A percentile compares a stretch with the other conserved stretches of the same genome.
These are phyloP conservation scores for Zostera marina DNA, from an alignment of 116 monocot species.

Conservation along the genomic window DNA sequence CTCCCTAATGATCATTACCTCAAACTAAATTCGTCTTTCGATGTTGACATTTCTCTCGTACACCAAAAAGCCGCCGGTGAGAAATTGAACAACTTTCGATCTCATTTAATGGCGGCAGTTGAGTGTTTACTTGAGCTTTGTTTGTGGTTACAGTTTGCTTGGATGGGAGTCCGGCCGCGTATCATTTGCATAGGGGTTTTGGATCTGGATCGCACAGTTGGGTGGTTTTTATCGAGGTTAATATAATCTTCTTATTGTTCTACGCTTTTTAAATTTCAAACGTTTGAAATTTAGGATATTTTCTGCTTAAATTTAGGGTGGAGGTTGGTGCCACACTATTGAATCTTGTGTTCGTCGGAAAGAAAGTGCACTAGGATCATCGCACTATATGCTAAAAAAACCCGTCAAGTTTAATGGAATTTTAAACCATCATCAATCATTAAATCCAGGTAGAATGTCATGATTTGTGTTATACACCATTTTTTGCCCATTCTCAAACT, in stretches of 20 bases:
- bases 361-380: slow-evolving; percentile 42
- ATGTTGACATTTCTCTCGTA: no score
- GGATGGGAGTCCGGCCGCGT: slow-evolving; percentile 72
- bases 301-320: slow-evolving; percentile 40
- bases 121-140: no score
- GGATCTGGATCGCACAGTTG: slow-evolving; percentile 56
- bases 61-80: no score
- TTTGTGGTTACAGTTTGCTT: slow-evolving; percentile 91
- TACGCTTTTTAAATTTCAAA: neutral
- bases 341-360: slow-evolving; percentile 38
- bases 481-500: no score
- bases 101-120: no score
- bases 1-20: no score
- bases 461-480: no score
- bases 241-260: neutral
- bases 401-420: slow-evolving; percentile 43
- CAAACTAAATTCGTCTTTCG: no score
- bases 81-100: no score
- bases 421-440: slow-evolving; percentile 33
- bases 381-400: slow-evolving; percentile 36
- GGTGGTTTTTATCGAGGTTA: slow-evolving; percentile 77
- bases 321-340: slow-evolving; percentile 74
- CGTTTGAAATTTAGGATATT: neutral
- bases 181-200: slow-evolving; percentile 54
- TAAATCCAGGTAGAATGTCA: slow-evolving; percentile 87